These are phyloP conservation scores for Sarocladium oryzae DNA, from an alignment of 2,329 filamentous ascomycete genomes.

Conservation along the genomic window DNA sequence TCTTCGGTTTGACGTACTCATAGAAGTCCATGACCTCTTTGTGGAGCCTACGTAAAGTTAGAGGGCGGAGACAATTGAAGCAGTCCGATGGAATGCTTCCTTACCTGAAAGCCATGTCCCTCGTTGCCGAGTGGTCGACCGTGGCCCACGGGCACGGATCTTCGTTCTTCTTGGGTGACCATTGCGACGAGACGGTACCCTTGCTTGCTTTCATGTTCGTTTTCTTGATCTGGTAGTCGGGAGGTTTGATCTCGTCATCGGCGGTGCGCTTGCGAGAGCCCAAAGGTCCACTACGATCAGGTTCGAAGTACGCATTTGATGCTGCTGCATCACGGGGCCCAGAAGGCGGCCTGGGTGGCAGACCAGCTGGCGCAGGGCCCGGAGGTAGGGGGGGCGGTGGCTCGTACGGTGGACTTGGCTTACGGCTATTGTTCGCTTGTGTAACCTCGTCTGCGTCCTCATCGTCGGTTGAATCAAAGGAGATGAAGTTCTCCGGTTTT, in stretches of 20 bases:
- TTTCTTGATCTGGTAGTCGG: constrained; percentile 46
- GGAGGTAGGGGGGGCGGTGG: constrained; percentile 17
- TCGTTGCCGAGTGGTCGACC: constrained; percentile 46
- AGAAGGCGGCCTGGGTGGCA: constrained; percentile 17
- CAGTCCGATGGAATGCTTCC: constrained; percentile 16
- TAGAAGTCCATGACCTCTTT: constrained; percentile 89
- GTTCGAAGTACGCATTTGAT: background rate
- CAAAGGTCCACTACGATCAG: constrained; percentile 36
- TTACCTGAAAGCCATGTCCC: constrained; percentile 52
- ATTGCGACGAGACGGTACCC: constrained; percentile 45
- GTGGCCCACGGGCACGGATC: constrained; percentile 57
- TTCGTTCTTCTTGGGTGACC: constrained; percentile 38
- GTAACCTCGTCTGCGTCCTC: constrained; percentile 30
- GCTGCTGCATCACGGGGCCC: constrained; percentile 18
- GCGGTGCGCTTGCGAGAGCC: constrained; percentile 69
- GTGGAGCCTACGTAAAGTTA: constrained; percentile 57
- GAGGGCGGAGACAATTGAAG: background rate
- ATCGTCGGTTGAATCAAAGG: constrained; percentile 63
- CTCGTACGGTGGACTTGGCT: constrained; percentile 13
- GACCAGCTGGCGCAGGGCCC: constrained; percentile 15
- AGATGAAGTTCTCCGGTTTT: constrained; percentile 80
- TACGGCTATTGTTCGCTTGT: constrained; percentile 10
- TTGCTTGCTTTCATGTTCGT: constrained; percentile 40
- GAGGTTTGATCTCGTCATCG: constrained; percentile 59
- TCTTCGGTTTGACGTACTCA: constrained; percentile 69